phyloP scores from a whole-genome alignment of 177 flowering plant species.

The Vitis hybrid region DNA sequence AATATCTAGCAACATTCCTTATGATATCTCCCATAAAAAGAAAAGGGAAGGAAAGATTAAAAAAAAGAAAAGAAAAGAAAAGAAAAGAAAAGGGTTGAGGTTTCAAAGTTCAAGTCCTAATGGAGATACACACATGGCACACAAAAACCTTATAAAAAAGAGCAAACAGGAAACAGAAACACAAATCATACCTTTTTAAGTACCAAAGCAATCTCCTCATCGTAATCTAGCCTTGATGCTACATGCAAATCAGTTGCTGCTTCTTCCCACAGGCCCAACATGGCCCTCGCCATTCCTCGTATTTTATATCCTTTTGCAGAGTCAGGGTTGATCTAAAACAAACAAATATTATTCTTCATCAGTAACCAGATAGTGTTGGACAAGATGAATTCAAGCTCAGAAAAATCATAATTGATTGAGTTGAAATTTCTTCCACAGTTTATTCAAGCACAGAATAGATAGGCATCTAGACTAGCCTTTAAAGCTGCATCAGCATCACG shows the following conservation, averaged over 20 bases:
- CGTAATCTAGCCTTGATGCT: constrained; percentile 63
- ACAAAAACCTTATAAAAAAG: too few species aligned
- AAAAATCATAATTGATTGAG: too few species aligned
- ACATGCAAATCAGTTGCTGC: constrained; percentile 60
- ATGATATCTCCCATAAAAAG: too few species aligned
- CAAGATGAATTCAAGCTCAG: too few species aligned
- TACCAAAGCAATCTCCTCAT: constrained; percentile 56
- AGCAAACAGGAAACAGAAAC: too few species aligned
- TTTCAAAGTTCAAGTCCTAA: too few species aligned
- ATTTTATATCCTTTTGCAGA: constrained; percentile 71
- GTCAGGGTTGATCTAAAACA: constrained; percentile 58
- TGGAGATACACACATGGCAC: too few species aligned
- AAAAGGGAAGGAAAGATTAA: not conserved
- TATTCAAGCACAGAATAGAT: not conserved
- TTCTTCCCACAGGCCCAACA: constrained; percentile 58
- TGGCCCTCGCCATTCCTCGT: constrained; percentile 56
- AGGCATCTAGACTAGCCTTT: constrained; percentile 33
- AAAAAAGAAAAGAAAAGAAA: not conserved
- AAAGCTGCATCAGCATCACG: constrained; percentile 48
- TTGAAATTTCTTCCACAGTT: not conserved
- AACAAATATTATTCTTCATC: not conserved
- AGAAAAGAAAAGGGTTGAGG: not conserved
- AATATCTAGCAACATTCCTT: not conserved
- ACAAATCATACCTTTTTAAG: constrained; percentile 48
- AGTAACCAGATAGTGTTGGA: too few species aligned